phyloP scores from a whole-genome alignment of 2,329 filamentous ascomycete genomes.

The Lachnellula subtilissima region DNA sequence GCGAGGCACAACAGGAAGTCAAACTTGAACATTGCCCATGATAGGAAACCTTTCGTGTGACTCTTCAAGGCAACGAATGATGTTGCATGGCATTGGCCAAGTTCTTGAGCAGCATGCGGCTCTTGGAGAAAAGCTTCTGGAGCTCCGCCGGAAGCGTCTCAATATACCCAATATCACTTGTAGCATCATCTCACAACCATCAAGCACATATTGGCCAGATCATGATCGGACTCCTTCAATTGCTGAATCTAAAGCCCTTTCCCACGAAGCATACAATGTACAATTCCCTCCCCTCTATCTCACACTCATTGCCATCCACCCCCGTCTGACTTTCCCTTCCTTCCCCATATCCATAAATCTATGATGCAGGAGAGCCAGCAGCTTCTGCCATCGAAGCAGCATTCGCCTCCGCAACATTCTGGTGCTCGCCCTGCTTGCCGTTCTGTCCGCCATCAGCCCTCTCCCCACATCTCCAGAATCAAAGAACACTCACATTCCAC shows the following conservation, averaged over 20 bases:
- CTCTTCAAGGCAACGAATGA: too few relatives aligned
- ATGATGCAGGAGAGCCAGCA: constrained; percentile 17
- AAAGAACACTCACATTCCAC: constrained; percentile 73
- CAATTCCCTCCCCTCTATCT: constrained; percentile 2
- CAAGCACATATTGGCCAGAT: too few relatives aligned
- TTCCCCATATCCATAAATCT: constrained; percentile 5
- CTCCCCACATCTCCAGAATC: constrained; percentile 7
- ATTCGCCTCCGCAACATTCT: constrained; percentile 62
- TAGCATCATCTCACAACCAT: too few relatives aligned
- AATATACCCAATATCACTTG: background rate
- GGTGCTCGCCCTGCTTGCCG: constrained; percentile 88
- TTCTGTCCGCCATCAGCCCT: constrained; percentile 53
- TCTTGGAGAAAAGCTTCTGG: background rate
- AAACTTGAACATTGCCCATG: too few relatives aligned
- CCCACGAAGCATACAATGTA: constrained; percentile 9
- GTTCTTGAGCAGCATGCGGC: too few relatives aligned
- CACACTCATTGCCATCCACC: background rate
- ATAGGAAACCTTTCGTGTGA: too few relatives aligned
- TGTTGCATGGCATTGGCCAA: too few relatives aligned
- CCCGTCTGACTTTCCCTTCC: background rate
- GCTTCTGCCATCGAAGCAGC: constrained; percentile 32
- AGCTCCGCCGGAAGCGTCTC: background rate
- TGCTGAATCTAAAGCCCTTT: background rate
- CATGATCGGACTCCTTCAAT: constrained; percentile 2
- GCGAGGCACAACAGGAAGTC: too few relatives aligned